A percentile compares a stretch with the other conserved stretches of the same genome.
Conservation (phyloP, 352 stramenopile genomes). For the Blastocystis sp. region DNA sequence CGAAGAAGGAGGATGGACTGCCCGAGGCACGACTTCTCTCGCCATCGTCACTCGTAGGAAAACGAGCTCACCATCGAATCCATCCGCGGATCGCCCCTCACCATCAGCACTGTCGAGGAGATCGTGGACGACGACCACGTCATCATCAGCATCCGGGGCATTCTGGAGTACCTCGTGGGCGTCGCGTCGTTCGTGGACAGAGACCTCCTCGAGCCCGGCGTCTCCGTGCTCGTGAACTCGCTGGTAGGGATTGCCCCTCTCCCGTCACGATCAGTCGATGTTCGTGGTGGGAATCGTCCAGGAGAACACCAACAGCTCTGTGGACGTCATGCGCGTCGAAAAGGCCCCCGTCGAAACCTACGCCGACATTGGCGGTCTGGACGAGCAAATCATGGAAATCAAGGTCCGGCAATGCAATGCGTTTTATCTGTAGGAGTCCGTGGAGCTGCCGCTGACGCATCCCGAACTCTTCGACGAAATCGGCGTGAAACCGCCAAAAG, state of each 20-base stretch:
- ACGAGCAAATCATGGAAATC: constrained; percentile 93
- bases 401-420: constrained; percentile 73
- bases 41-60: constrained; percentile 79
- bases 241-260: constrained; percentile 75
- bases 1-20: constrained; percentile 94
- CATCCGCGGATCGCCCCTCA: constrained; percentile 92
- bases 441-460: constrained; percentile 95
- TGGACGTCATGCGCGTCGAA: constrained; percentile 99
- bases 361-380: constrained; percentile 96
- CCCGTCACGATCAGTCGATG: constrained; percentile 74
- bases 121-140: constrained; percentile 99
- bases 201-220: constrained; percentile 96
- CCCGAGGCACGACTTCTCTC: constrained; percentile 46
- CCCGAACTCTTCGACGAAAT: constrained; percentile 99
- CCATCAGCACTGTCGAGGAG: constrained; percentile 96
- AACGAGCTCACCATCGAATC: constrained; percentile 98
- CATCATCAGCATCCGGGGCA: constrained; percentile 94
- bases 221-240: constrained; percentile 96
- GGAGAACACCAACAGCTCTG: constrained; percentile 98
- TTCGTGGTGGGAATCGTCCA: constrained; percentile 96
- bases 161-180: constrained; percentile 98
- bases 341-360: constrained; percentile 98
- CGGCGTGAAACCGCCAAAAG: constrained; percentile 94
- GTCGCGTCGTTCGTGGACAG: constrained; percentile 99
- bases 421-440: constrained; percentile 77